A percentile compares a stretch with the other conserved stretches of the same genome.
Conservation (phyloP, 1,139 yeast species). For the Yamadazyma pseudoaaseri region DNA sequence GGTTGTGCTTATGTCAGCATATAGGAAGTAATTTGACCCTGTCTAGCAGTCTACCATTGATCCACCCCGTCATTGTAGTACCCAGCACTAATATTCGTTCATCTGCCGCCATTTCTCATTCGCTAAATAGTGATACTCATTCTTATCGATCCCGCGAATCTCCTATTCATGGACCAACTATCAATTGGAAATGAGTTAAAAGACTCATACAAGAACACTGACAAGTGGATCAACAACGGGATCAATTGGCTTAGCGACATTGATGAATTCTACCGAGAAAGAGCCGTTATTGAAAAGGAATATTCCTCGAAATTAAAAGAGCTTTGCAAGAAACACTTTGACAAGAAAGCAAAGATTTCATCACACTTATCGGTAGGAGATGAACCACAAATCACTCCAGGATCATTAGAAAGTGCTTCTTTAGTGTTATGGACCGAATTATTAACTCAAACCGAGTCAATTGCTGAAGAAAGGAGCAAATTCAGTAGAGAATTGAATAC, state of each 20-base stretch:
- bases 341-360: constrained; percentile 69
- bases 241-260: constrained; percentile 74
- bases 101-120: no score
- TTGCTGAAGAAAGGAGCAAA: constrained; percentile 64
- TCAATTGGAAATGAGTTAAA: constrained; percentile 69
- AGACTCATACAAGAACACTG: constrained; percentile 76
- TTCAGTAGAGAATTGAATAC: constrained; percentile 62
- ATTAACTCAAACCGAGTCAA: constrained; percentile 77
- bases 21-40: no score
- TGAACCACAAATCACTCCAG: constrained; percentile 87
- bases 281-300: constrained; percentile 80
- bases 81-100: no score
- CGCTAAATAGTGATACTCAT: no score
- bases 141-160: no score
- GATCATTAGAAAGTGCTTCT: constrained; percentile 90
- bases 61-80: no score
- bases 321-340: constrained; percentile 68
- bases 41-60: no score
- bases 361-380: constrained; percentile 85
- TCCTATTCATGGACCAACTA: constrained; percentile 17
- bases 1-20: no score
- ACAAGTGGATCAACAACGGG: constrained; percentile 75
- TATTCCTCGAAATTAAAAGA: constrained; percentile 68
- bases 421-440: constrained; percentile 94
- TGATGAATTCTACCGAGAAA: constrained; percentile 78